Evolutionary conservation across 2,329 filamentous ascomycete genomes (phyloP).

Genomic region (Plenodomus lindquistii): DNA sequence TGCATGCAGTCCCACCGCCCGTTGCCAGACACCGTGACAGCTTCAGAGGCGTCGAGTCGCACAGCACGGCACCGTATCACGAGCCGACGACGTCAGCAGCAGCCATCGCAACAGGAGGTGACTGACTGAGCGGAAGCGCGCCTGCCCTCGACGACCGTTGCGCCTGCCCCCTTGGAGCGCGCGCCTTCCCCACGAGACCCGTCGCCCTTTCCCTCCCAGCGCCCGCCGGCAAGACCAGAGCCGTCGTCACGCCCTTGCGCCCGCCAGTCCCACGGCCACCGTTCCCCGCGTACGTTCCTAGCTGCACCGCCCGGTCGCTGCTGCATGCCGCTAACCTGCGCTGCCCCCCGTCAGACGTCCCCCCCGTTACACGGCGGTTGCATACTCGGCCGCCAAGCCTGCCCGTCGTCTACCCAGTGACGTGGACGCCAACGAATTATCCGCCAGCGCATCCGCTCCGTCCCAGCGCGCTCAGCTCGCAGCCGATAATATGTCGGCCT

Average conservation of each 20-base stretch:
- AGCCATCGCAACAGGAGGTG: too few relatives aligned
- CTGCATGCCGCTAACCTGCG: conserved; percentile 42
- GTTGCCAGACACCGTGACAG: conserved; percentile 3
- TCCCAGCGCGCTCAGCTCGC: conserved; percentile 22
- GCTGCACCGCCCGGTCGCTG: conserved; percentile 20
- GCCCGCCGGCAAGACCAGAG: conserved; percentile 2
- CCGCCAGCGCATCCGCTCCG: conserved; percentile 54
- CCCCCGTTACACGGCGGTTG: conserved; percentile 38
- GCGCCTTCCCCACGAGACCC: conserved; percentile 10
- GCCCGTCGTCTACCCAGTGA: conserved; percentile 38
- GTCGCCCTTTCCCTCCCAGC: conserved; percentile 6
- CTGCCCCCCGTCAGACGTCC: conserved; percentile 26
- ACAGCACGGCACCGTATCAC: conserved; percentile 10
- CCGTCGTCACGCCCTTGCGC: conserved; percentile 20
- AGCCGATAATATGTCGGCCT: conserved; percentile 76
- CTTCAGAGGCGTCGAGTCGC: conserved; percentile 13
- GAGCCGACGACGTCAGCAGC: neutral
- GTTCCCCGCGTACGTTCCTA: conserved; percentile 21
- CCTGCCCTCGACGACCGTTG: conserved; percentile 15
- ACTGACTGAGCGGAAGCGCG: too few relatives aligned
- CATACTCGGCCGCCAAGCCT: conserved; percentile 42
- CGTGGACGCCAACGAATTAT: conserved; percentile 48
- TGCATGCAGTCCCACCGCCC: conserved; percentile 20
- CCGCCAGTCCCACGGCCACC: conserved; percentile 9
- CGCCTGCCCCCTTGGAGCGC: conserved; percentile 8